Percentiles rank a stretch among this genome's conserved stretches.
phyloP scores from a whole-genome alignment of 164 flowering plant species.

The Houttuynia cordata region DNA sequence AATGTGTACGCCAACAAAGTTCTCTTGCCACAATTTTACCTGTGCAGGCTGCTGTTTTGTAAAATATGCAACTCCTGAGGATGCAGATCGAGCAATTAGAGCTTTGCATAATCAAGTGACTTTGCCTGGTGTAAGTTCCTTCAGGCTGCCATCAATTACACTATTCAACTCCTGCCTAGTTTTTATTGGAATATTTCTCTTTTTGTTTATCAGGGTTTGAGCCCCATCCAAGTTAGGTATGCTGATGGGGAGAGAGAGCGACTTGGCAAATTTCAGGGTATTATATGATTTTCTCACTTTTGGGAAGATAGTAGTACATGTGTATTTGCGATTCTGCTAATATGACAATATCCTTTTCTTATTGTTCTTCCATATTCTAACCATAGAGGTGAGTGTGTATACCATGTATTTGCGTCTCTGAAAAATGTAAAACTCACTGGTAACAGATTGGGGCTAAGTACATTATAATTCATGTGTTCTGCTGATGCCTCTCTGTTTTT shows the following conservation, averaged over 20 bases:
- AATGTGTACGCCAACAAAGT: background rate
- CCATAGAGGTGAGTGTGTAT: too few species aligned
- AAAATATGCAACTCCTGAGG: constrained; percentile 81
- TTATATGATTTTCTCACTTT: background rate
- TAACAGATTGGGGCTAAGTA: too few species aligned
- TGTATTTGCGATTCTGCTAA: background rate
- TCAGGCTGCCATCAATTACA: constrained; percentile 5
- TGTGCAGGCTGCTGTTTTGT: constrained; percentile 97
- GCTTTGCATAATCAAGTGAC: constrained; percentile 80
- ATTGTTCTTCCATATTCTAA: background rate
- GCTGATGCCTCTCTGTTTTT: too few species aligned
- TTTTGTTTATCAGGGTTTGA: constrained; percentile 46
- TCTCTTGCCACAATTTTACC: constrained; percentile 13
- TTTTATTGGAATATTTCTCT: background rate
- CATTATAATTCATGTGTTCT: too few species aligned
- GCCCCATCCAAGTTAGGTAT: constrained; percentile 96
- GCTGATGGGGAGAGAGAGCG: constrained; percentile 99
- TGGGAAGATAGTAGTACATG: background rate
- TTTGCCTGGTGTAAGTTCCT: constrained; percentile 75
- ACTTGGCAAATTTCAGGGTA: constrained; percentile 45
- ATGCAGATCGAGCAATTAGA: constrained; percentile 93
- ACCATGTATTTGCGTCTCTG: too few species aligned
- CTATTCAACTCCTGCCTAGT: background rate
- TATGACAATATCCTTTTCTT: background rate
- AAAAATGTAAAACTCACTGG: too few species aligned